A percentile compares a stretch with the other conserved stretches of the same genome.
phyloP scores from a whole-genome alignment of 2,329 filamentous ascomycete genomes.

The Dothideomycetidae sp. region DNA sequence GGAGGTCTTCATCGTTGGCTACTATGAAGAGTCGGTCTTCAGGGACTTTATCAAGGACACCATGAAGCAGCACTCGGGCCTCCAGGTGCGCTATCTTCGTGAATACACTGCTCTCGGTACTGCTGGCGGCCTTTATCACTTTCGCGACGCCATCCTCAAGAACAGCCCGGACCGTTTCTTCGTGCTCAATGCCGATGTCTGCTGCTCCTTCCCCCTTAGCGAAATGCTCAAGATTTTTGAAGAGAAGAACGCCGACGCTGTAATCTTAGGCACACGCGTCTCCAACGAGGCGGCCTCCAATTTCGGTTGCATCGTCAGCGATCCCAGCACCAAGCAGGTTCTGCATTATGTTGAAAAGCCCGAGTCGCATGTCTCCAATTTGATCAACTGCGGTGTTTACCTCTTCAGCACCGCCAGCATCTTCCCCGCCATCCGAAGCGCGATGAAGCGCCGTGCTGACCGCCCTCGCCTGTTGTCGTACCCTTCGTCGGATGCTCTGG shows the following conservation, averaged over 20 bases:
- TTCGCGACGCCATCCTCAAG: slow-evolving; percentile 97
- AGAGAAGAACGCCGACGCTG: slow-evolving; percentile 89
- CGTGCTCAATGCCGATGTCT: slow-evolving; percentile 94
- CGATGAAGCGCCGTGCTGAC: slow-evolving; percentile 90
- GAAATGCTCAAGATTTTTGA: slow-evolving; percentile 93
- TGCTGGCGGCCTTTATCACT: slow-evolving; percentile 93
- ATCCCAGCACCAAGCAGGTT: slow-evolving; percentile 84
- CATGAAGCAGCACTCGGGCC: slow-evolving; percentile 66
- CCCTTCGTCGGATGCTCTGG: slow-evolving; percentile 86
- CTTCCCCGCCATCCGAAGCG: slow-evolving; percentile 85
- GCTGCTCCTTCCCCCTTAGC: slow-evolving; percentile 90
- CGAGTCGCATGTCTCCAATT: slow-evolving; percentile 89
- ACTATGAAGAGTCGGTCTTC: slow-evolving; percentile 96
- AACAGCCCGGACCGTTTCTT: slow-evolving; percentile 89
- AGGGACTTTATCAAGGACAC: slow-evolving; percentile 96
- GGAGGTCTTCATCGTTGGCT: slow-evolving; percentile 95
- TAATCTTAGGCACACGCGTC: slow-evolving; percentile 87
- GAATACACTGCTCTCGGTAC: slow-evolving; percentile 96
- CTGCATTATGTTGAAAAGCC: slow-evolving; percentile 99
- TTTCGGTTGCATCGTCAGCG: slow-evolving; percentile 95
- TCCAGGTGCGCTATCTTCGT: slow-evolving; percentile 87
- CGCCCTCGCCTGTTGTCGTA: slow-evolving; percentile 87
- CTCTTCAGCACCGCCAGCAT: slow-evolving; percentile 91
- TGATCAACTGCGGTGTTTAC: slow-evolving; percentile 99
- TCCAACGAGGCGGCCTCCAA: slow-evolving; percentile 83